Base-by-base conservation (phyloP, 2,329 filamentous ascomycete genomes). In the Xylariales sp. region DNA sequence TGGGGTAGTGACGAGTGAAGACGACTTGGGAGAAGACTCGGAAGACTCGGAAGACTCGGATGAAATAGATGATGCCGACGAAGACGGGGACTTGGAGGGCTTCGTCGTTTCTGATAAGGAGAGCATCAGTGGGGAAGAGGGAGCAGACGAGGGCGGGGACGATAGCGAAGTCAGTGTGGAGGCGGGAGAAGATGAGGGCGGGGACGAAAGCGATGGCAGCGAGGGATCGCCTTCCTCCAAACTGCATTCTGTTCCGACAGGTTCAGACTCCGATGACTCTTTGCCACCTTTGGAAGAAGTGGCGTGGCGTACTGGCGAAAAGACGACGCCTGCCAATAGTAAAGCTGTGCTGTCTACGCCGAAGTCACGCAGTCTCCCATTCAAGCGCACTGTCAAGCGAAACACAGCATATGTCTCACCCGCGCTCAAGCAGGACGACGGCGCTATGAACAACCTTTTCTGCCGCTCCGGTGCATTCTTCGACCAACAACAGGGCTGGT, bases 61-160 rank as follows among this genome's bases (percentile, higher is more conserved):
- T 3, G 46, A 45, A 24, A 21, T 40, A 16, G 45, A 48, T 27
- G 47, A 49, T 8, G 47, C 51, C 3, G 45, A 44, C 15, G 48
- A 51, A 8, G 28, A 36, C 12, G 38, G 36, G 9, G 37, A 43
- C 35, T 11, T 43, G 4, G 35, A 34, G 28, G 41, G 29, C 27
- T 43, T 43, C 28, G 24, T 43, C n/a, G 34, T 38, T 8, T 27
- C 41, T 4, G 42, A 43, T 34, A 36, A 24, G 8, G 11, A 16
- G 10, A 15, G 22, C 10, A 21, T 9, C 8, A 36, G 18, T 8
- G 33, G 24, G 10, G 33, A 24, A 14, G 20, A 40, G 11, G 25
- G 24, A 36, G 25, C 31, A 27, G 12, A 20, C 9, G 24, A 37
- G 11, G 12, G 5, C 24, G 43, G 43, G 18, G 31, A 50, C 15